Conservation (phyloP, 2,329 filamentous ascomycete genomes). For the Nakataea oryzae region DNA sequence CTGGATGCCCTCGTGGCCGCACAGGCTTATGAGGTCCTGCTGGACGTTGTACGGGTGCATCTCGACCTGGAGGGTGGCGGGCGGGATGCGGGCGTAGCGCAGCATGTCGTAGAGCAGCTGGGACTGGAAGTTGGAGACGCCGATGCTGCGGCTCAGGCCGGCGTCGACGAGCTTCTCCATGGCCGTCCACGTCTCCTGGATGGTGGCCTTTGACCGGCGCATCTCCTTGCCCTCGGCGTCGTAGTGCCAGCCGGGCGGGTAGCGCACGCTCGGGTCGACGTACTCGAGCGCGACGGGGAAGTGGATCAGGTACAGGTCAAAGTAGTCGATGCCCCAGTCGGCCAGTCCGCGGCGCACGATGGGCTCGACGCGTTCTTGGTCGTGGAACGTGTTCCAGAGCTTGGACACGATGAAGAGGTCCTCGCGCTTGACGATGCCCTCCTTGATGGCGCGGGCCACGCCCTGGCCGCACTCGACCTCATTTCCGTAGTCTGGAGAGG, state of each 20-base stretch:
- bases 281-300: constrained; percentile 83
- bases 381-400: constrained; percentile 89
- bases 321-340: constrained; percentile 81
- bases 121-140: constrained; percentile 74
- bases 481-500: constrained; percentile 63
- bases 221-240: constrained; percentile 56
- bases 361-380: constrained; percentile 63
- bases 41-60: constrained; percentile 85
- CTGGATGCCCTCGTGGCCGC: constrained; percentile 57
- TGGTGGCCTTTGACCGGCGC: constrained; percentile 55
- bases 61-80: constrained; percentile 77
- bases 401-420: constrained; percentile 91
- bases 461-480: constrained; percentile 70
- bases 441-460: constrained; percentile 67
- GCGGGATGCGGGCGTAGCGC: constrained; percentile 63
- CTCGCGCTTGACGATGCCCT: constrained; percentile 70
- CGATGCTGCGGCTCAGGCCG: constrained; percentile 62
- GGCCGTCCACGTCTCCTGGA: constrained; percentile 73
- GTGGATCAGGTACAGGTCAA: constrained; percentile 83
- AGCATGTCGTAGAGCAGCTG: constrained; percentile 70
- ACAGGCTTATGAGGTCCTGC: constrained; percentile 57
- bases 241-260: constrained; percentile 70
- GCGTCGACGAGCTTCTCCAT: constrained; percentile 66
- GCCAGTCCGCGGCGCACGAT: constrained; percentile 68
- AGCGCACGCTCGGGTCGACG: constrained; percentile 67